Conservation (phyloP, 1,139 yeast species). For the Schizosaccharomyces versatilis region DNA sequence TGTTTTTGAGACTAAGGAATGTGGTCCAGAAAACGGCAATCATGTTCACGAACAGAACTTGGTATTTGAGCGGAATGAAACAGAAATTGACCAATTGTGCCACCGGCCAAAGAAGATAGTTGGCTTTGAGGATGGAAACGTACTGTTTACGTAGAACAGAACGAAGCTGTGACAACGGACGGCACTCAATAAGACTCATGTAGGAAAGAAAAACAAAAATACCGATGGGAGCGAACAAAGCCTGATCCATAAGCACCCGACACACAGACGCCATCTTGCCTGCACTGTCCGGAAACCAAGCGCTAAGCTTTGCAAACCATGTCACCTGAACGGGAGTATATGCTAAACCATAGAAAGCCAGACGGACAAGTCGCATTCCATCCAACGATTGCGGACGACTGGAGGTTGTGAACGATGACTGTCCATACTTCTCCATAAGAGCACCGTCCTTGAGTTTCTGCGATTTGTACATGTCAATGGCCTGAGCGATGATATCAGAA, state of each 20-base stretch:
- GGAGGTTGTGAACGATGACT: neutral
- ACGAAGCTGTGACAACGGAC: neutral
- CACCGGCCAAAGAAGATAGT: slow-evolving; percentile 76
- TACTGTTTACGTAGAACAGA: neutral
- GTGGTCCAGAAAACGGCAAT: neutral
- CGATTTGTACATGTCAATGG: neutral
- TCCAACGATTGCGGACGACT: no score
- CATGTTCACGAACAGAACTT: slow-evolving; percentile 3
- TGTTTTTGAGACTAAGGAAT: neutral
- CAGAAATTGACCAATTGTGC: slow-evolving; percentile 52
- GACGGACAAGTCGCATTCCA: no score
- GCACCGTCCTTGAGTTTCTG: neutral
- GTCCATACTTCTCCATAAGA: neutral
- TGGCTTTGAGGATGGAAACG: slow-evolving; percentile 15
- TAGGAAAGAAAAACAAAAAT: neutral
- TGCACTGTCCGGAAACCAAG: no score
- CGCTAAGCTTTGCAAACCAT: no score
- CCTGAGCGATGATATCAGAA: slow-evolving; percentile 1
- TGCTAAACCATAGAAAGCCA: no score
- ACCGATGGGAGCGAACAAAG: neutral
- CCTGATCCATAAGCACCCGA: neutral
- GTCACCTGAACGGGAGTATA: no score
- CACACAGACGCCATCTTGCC: neutral
- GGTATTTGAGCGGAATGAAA: slow-evolving; percentile 5
- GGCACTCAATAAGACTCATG: neutral